Percentiles rank a stretch among this genome's conserved stretches.
phyloP scores from a whole-genome alignment of 2,329 filamentous ascomycete genomes.

The Botrytis paeoniae region DNA sequence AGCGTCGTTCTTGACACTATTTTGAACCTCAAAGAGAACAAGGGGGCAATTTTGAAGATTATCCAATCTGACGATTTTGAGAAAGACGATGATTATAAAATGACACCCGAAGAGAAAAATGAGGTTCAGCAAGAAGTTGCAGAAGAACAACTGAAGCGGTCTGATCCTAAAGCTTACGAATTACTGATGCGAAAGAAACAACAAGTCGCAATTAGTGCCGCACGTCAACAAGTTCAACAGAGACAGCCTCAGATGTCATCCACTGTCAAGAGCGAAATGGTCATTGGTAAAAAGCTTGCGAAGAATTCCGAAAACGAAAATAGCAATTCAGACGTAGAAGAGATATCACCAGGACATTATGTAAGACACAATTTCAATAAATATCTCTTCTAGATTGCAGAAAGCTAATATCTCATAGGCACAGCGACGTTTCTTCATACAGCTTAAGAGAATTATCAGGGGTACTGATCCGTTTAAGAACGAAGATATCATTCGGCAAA shows the following conservation, averaged over 20 bases:
- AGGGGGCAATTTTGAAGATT: constrained; percentile 51
- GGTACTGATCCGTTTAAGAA: background rate
- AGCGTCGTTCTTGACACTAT: constrained; percentile 55
- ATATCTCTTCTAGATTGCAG: background rate
- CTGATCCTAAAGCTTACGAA: constrained; percentile 28
- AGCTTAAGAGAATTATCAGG: background rate
- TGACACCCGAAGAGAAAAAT: constrained; percentile 59
- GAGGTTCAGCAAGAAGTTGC: constrained; percentile 49
- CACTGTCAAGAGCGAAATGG: background rate
- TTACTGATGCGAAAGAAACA: constrained; percentile 7
- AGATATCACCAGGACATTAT: background rate
- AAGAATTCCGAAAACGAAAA: background rate
- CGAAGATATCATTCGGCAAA: background rate
- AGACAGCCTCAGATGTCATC: background rate
- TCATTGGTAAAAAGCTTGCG: background rate
- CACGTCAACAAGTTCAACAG: background rate
- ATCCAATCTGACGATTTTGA: constrained; percentile 71
- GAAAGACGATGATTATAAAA: constrained; percentile 60
- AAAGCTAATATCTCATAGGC: constrained; percentile 1
- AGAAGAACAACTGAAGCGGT: constrained; percentile 36
- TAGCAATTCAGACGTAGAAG: background rate
- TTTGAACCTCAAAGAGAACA: background rate
- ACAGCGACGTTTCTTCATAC: background rate
- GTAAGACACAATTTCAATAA: background rate
- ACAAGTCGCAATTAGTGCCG: background rate